phyloP scores from a whole-genome alignment of 164 flowering plant species.

The Vitis labrusca region DNA sequence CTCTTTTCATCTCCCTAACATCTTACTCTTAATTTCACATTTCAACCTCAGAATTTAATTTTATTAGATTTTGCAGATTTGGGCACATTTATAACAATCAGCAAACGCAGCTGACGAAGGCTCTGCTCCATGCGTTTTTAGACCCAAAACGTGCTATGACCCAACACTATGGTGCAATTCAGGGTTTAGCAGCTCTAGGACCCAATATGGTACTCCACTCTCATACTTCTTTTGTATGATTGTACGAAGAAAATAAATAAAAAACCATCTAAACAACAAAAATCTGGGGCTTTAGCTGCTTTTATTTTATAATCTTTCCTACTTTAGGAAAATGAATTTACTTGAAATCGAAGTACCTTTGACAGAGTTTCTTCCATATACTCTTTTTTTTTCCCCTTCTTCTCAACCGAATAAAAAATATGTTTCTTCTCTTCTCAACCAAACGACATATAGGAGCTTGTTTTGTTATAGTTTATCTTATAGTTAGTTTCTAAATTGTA shows the following conservation, averaged over 20 bases:
- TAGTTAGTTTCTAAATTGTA: background rate
- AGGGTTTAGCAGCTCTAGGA: conserved; percentile 90
- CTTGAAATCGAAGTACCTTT: background rate
- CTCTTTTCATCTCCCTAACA: background rate
- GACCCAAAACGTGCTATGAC: conserved; percentile 81
- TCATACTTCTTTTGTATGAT: background rate
- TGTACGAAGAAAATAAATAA: background rate
- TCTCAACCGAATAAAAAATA: no score
- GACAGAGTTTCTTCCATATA: background rate
- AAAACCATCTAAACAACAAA: background rate
- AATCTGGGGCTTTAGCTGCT: background rate
- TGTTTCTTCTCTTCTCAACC: background rate
- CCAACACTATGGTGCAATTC: conserved; percentile 97
- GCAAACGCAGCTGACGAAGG: conserved; percentile 83
- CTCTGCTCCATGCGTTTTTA: conserved; percentile 82
- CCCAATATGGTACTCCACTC: conserved; percentile 71
- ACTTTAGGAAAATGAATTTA: background rate
- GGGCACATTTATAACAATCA: conserved; percentile 82
- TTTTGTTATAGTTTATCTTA: background rate
- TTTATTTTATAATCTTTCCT: background rate
- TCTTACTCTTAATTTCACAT: conserved; percentile 3
- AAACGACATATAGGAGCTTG: background rate
- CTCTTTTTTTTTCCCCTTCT: background rate
- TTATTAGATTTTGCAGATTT: conserved; percentile 50
- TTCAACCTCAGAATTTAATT: background rate